Percentiles rank a stretch among this genome's conserved stretches.
These are phyloP conservation scores for Septoria linicola DNA, from an alignment of 2,329 filamentous ascomycete species.

Conservation along the genomic window DNA sequence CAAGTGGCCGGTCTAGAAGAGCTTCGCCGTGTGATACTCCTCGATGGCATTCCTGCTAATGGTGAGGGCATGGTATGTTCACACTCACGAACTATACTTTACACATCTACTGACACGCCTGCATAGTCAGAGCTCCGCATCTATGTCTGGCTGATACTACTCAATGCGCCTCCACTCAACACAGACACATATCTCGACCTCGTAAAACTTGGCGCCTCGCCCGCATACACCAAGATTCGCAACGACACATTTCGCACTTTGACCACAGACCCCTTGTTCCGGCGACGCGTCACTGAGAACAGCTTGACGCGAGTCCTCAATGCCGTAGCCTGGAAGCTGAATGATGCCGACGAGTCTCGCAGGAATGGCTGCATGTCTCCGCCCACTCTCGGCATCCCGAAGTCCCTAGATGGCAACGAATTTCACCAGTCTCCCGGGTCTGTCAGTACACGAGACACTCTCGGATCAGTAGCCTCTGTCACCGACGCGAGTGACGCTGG, in stretches of 20 bases:
- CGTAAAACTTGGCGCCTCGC: slow-evolving; percentile 88
- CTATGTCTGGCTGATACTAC: slow-evolving; percentile 92
- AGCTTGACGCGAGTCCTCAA: slow-evolving; percentile 92
- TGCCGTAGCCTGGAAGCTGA: slow-evolving; percentile 88
- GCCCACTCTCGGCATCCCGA: slow-evolving; percentile 50
- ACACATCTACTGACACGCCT: background rate
- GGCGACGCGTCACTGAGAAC: slow-evolving; percentile 90
- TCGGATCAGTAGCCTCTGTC: slow-evolving; percentile 47
- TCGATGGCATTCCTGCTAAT: slow-evolving; percentile 74
- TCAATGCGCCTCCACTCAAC: slow-evolving; percentile 79
- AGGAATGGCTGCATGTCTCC: slow-evolving; percentile 53
- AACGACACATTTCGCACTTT: slow-evolving; percentile 98
- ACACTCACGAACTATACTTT: no score
- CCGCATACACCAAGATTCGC: slow-evolving; percentile 94
- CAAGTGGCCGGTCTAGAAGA: slow-evolving; percentile 66
- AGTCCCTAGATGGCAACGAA: slow-evolving; percentile 51
- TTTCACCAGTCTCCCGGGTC: slow-evolving; percentile 38
- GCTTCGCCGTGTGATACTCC: slow-evolving; percentile 69
- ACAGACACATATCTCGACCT: slow-evolving; percentile 88
- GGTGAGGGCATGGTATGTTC: slow-evolving; percentile 74
- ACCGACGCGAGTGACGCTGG: slow-evolving; percentile 64
- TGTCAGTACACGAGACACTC: slow-evolving; percentile 36
- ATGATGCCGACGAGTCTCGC: slow-evolving; percentile 69
- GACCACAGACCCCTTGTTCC: slow-evolving; percentile 95
- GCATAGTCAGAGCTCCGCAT: slow-evolving; percentile 82